Conservation (phyloP, 495 filamentous ascomycete species). For the Penicillium maclennaniae region DNA sequence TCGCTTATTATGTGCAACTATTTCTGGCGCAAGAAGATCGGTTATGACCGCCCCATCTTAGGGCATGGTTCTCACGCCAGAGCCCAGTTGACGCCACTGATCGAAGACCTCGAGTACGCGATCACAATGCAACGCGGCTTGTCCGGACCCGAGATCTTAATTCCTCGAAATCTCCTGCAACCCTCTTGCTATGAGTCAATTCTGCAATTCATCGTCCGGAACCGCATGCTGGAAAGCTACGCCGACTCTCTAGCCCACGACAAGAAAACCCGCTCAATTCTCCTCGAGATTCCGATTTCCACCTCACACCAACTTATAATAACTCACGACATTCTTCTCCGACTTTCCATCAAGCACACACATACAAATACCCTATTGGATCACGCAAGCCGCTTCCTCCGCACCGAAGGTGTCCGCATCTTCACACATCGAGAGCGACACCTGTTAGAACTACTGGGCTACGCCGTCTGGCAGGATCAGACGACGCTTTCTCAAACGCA, state of each 20-base stretch:
- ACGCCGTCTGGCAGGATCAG: slow-evolving; percentile 40
- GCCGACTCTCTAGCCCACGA: slow-evolving; percentile 31
- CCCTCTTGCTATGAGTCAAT: slow-evolving; percentile 27
- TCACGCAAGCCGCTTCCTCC: slow-evolving; percentile 28
- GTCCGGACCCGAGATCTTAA: slow-evolving; percentile 4
- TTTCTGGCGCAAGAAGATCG: slow-evolving; percentile 43
- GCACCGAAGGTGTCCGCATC: slow-evolving; percentile 20
- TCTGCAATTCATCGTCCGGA: slow-evolving; percentile 31
- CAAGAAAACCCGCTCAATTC: slow-evolving; percentile 10
- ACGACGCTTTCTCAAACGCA: background rate
- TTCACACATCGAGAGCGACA: slow-evolving; percentile 43
- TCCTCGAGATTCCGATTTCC: slow-evolving; percentile 5
- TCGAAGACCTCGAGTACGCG: slow-evolving; percentile 32
- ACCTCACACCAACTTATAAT: slow-evolving; percentile 19
- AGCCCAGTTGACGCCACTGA: slow-evolving; percentile 16
- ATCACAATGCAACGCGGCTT: slow-evolving; percentile 22
- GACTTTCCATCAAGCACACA: slow-evolving; percentile 3
- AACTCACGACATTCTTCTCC: slow-evolving; percentile 14
- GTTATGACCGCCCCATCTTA: slow-evolving; percentile 42
- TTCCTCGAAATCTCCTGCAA: slow-evolving; percentile 14
- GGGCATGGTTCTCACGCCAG: slow-evolving; percentile 3
- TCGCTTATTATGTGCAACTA: slow-evolving; percentile 39
- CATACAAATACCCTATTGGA: slow-evolving; percentile 14
- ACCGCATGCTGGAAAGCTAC: slow-evolving; percentile 39
- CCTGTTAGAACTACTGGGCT: slow-evolving; percentile 38